phyloP scores from a whole-genome alignment of 176 grass and related monocot species.

The Rhynchospora breviuscula region DNA sequence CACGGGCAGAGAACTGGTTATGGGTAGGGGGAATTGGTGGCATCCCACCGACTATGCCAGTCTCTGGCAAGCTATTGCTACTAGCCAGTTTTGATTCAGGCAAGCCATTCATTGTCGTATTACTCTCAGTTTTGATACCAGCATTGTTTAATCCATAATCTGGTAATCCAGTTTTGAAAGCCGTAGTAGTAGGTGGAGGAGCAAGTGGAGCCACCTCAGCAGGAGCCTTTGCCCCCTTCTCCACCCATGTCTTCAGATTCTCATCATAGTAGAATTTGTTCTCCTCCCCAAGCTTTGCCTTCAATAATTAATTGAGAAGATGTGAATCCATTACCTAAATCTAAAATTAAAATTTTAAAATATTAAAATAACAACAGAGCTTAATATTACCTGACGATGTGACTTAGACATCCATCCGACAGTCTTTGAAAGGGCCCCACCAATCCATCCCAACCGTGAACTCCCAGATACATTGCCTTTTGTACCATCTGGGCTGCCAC shows the following conservation, averaged over 20 bases:
- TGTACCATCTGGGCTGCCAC: constrained; percentile 33
- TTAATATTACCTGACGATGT: constrained; percentile 56
- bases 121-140: constrained; percentile 26
- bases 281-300: constrained; percentile 87
- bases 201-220: constrained; percentile 58
- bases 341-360: background rate
- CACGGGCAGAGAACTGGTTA: constrained; percentile 90
- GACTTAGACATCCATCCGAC: constrained; percentile 76
- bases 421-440: constrained; percentile 72
- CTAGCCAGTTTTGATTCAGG: constrained; percentile 30
- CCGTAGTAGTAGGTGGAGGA: constrained; percentile 63
- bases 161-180: constrained; percentile 60
- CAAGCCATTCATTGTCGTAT: constrained; percentile 33
- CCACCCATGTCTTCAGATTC: constrained; percentile 91
- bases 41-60: constrained; percentile 41
- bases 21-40: constrained; percentile 77
- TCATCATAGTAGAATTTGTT: constrained; percentile 99
- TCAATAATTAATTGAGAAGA: constrained; percentile 25
- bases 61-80: constrained; percentile 29
- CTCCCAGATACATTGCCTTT: constrained; percentile 44
- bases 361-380: background rate
- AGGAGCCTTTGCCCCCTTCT: constrained; percentile 76
- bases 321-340: constrained; percentile 14
- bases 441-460: constrained; percentile 81
- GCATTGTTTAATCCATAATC: constrained; percentile 59